Conservation (phyloP, 176 grass and related monocot genomes). For the Oryza glaberrima region DNA sequence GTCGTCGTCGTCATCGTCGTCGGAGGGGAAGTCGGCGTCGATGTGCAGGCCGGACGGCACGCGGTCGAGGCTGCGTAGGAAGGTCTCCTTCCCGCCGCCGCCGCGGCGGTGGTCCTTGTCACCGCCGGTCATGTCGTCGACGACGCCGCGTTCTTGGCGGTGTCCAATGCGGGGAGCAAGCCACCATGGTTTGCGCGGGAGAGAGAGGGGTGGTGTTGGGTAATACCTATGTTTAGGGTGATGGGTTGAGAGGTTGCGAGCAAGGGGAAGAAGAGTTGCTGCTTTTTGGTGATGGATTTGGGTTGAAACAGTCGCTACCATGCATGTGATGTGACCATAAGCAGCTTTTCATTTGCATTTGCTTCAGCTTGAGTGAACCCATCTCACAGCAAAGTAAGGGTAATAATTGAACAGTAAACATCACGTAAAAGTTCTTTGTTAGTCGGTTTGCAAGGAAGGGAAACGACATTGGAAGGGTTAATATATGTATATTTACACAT, state of each 20-base stretch:
- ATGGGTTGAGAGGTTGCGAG: conserved; percentile 35
- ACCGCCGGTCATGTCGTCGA: conserved; percentile 47
- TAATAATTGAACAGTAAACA: not conserved
- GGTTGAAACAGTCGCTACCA: conserved; percentile 30
- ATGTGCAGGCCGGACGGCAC: conserved; percentile 76
- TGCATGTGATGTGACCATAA: conserved; percentile 39
- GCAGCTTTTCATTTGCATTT: not conserved
- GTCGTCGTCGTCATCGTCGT: conserved; percentile 56
- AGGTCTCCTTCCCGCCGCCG: conserved; percentile 55
- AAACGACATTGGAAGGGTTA: not conserved
- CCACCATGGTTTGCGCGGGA: conserved; percentile 42
- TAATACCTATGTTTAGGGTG: conserved; percentile 42
- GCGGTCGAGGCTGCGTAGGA: conserved; percentile 86
- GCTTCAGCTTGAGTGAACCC: conserved; percentile 13
- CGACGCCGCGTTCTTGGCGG: conserved; percentile 33
- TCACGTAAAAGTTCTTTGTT: not conserved
- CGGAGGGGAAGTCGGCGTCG: conserved; percentile 66
- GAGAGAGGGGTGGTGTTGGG: conserved; percentile 1
- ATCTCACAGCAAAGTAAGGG: conserved; percentile 7
- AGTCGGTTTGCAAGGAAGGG: not conserved
- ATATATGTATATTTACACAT: conserved; percentile 35
- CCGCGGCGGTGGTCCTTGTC: conserved; percentile 11
- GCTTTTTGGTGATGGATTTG: conserved; percentile 4
- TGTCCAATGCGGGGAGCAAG: conserved; percentile 27
- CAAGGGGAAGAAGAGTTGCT: not conserved